Evolutionary conservation across 1,139 yeast species (phyloP).

Genomic region (Taphrina wiesneri): DNA sequence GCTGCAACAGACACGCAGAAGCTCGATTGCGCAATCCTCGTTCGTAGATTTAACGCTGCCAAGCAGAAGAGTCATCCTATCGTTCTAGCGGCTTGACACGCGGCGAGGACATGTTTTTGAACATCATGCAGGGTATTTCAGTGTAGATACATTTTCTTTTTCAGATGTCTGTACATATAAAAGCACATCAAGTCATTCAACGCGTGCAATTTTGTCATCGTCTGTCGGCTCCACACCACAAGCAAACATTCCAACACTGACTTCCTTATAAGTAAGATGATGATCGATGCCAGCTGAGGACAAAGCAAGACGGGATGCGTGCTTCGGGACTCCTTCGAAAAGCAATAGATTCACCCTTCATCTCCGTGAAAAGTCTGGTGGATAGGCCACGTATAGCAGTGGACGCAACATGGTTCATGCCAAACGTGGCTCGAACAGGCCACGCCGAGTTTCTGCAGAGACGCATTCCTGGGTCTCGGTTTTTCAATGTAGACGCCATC

Average conservation of each 20-base stretch:
- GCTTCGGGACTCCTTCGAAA: neutral
- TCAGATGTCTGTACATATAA: too few relatives aligned
- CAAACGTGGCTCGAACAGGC: conserved; percentile 65
- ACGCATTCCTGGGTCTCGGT: conserved; percentile 68
- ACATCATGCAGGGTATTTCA: neutral
- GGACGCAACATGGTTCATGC: conserved; percentile 93
- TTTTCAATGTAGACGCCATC: conserved; percentile 75
- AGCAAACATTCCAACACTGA: too few relatives aligned
- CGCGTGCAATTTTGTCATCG: too few relatives aligned
- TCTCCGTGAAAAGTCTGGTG: neutral
- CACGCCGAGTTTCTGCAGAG: conserved; percentile 49
- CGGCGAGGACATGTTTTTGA: too few relatives aligned
- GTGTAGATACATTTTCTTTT: neutral
- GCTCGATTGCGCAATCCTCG: neutral
- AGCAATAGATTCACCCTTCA: neutral
- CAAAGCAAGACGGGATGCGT: neutral
- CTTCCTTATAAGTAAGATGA: too few relatives aligned
- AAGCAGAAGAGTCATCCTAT: neutral
- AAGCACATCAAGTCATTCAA: too few relatives aligned
- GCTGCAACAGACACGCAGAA: neutral
- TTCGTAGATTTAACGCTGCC: neutral
- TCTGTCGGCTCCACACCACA: too few relatives aligned
- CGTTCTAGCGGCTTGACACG: too few relatives aligned
- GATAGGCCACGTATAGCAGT: conserved; percentile 42
- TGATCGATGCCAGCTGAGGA: too few relatives aligned